Evolutionary conservation across 352 stramenopile species (phyloP).

Genomic region (Globisporangium echinulatum): DNA sequence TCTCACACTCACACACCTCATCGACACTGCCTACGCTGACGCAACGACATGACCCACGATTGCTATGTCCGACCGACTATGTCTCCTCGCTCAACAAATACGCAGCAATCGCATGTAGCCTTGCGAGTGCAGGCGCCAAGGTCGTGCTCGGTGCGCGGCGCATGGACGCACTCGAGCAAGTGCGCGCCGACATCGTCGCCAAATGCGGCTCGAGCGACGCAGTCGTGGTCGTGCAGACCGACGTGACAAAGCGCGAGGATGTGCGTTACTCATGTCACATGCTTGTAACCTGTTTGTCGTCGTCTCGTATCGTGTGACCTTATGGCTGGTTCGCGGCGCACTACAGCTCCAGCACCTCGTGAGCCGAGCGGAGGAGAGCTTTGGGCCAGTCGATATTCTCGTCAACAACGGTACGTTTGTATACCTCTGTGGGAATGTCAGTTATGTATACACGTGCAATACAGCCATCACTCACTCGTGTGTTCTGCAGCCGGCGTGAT

Average conservation of each 20-base stretch:
- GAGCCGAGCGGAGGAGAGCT: constrained; percentile 38
- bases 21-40: not conserved
- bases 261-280: constrained; percentile 15
- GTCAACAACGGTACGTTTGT: constrained; percentile 72
- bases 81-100: no score
- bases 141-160: constrained; percentile 80
- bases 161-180: constrained; percentile 45
- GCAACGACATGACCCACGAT: not conserved
- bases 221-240: constrained; percentile 41
- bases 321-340: not conserved
- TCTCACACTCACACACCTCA: not conserved
- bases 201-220: constrained; percentile 17
- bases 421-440: not conserved
- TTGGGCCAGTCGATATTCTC: constrained; percentile 82
- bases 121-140: constrained; percentile 68
- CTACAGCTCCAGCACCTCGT: constrained; percentile 52
- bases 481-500: constrained; percentile 77
- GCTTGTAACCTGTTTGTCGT: not conserved
- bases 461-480: not conserved
- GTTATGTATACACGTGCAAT: not conserved
- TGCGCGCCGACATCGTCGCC: constrained; percentile 27
- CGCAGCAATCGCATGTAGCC: constrained; percentile 55
- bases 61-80: no score
- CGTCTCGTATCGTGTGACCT: not conserved
- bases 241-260: constrained; percentile 67